These are phyloP conservation scores for Nasturtium officinale DNA, from an alignment of 345 rosid genomes.

Conservation along the genomic window DNA sequence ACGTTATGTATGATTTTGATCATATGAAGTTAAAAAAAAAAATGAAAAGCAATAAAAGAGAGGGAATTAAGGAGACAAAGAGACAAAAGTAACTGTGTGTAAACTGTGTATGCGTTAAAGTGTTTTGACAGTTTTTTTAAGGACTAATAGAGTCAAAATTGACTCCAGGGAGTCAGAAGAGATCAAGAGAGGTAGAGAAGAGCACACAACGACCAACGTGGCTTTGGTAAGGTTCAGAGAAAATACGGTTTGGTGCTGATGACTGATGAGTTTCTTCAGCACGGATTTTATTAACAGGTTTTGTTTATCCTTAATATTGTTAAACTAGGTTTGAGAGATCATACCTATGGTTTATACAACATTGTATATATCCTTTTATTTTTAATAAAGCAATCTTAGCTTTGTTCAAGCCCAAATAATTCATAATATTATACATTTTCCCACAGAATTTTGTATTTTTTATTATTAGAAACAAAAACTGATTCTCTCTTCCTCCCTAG, in stretches of 20 bases:
- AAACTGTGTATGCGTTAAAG: neutral
- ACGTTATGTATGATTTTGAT: conserved; percentile 29
- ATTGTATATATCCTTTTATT: too few relatives aligned
- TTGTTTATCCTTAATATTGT: neutral
- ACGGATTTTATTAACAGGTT: neutral
- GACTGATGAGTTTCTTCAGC: neutral
- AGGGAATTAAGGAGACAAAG: conserved; percentile 41
- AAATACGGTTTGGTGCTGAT: neutral
- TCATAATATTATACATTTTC: too few relatives aligned
- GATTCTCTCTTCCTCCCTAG: too few relatives aligned
- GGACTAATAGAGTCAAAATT: conserved; percentile 7
- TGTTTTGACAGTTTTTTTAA: conserved; percentile 20
- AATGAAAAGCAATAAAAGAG: neutral
- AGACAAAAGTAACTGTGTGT: conserved; percentile 31
- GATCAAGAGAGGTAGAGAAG: neutral
- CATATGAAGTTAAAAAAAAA: neutral
- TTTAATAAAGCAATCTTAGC: too few relatives aligned
- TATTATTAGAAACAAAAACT: too few relatives aligned
- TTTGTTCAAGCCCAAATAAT: too few relatives aligned
- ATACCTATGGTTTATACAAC: too few relatives aligned
- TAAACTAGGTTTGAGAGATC: neutral
- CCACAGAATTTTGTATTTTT: too few relatives aligned
- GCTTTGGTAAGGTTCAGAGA: neutral
- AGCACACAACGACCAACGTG: neutral
- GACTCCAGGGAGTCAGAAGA: neutral